A percentile compares a stretch with the other conserved stretches of the same genome.
Conservation (phyloP, 1,284 basidiomycete genomes). For the Rhodotorula mucilaginosa region DNA sequence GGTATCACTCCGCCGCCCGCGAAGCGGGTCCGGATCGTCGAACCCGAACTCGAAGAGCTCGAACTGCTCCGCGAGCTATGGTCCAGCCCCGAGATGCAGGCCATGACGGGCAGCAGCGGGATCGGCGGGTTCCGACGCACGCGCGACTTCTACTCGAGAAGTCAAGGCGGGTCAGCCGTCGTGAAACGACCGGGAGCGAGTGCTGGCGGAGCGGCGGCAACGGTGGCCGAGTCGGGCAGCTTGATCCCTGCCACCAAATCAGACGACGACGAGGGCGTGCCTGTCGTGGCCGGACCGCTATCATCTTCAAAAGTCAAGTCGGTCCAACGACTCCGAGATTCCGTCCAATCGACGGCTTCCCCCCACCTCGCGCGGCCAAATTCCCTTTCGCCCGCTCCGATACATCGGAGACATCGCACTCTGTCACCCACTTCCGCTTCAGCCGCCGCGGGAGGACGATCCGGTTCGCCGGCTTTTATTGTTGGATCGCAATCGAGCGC, state of each 20-base stretch:
- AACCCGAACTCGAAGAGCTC: constrained; percentile 23
- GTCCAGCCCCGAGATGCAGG: constrained; percentile 21
- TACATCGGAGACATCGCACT: not conserved
- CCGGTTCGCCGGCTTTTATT: constrained; percentile 5
- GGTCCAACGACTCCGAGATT: not conserved
- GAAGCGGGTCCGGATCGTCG: constrained; percentile 21
- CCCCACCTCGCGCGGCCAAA: not conserved
- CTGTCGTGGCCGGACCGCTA: not conserved
- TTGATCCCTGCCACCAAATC: not conserved
- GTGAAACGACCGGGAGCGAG: not conserved
- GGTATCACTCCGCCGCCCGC: not conserved
- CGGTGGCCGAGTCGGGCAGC: not conserved
- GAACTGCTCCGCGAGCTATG: constrained; percentile 15
- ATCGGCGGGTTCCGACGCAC: constrained; percentile 31
- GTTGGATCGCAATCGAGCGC: not conserved
- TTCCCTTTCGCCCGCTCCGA: not conserved
- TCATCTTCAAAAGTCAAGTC: not conserved
- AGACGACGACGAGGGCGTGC: not conserved
- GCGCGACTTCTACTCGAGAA: constrained; percentile 21
- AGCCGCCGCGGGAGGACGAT: not conserved
- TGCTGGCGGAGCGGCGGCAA: not conserved
- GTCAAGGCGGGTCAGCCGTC: constrained; percentile 19
- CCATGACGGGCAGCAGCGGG: constrained; percentile 10
- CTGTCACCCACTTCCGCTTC: constrained; percentile 1
- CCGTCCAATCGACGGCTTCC: not conserved